A percentile compares a stretch with the other conserved stretches of the same genome.
phyloP scores from a whole-genome alignment of 169 alveolate genomes.

The Plasmodium fragile region DNA sequence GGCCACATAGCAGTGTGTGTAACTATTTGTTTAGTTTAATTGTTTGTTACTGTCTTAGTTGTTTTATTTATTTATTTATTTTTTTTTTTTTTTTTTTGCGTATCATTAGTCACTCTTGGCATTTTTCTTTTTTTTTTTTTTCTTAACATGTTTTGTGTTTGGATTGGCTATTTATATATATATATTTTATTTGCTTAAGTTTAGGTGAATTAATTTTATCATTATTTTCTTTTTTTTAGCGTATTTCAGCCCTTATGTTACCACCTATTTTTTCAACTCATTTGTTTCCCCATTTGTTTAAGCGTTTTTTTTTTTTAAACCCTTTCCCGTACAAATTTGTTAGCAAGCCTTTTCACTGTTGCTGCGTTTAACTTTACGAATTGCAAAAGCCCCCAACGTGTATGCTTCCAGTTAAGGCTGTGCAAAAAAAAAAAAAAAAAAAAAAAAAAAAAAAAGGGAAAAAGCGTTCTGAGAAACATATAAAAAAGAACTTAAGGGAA shows the following conservation, averaged over 20 bases:
- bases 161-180: neutral
- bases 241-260: neutral
- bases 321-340: neutral
- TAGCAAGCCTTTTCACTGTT: neutral
- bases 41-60: slow-evolving; percentile 21
- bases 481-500: slow-evolving; percentile 9
- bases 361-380: neutral
- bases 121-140: neutral
- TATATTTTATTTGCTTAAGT: neutral
- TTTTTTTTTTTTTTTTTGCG: neutral
- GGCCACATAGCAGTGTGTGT: neutral
- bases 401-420: neutral
- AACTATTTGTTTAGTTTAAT: slow-evolving; percentile 10
- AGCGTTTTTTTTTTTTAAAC: neutral
- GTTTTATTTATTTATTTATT: neutral
- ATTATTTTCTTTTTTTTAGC: neutral
- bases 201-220: slow-evolving; percentile 16
- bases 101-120: neutral
- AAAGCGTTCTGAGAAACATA: neutral
- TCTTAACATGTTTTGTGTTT: neutral
- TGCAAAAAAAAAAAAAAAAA: slow-evolving; percentile 47
- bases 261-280: neutral
- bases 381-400: neutral
- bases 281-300: neutral
- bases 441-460: slow-evolving; percentile 25